phyloP scores from a whole-genome alignment of 257 asterid species.

The Solanum pinnatisectum region DNA sequence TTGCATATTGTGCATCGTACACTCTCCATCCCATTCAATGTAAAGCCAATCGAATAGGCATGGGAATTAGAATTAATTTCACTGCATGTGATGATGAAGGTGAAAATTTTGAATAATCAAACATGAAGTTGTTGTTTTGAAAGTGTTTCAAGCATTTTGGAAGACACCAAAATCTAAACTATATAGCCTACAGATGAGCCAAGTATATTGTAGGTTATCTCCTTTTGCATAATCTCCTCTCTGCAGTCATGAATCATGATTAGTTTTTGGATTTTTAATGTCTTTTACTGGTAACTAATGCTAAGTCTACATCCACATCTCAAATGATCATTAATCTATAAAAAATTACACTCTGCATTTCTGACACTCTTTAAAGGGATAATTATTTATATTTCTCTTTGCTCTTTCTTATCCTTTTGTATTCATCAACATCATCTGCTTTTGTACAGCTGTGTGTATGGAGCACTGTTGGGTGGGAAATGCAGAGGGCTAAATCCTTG shows the following conservation, averaged over 20 bases:
- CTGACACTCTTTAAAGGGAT: background rate
- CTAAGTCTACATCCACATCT: background rate
- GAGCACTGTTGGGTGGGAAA: conserved; percentile 55
- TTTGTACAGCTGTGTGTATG: conserved; percentile 43
- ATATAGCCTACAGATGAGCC: background rate
- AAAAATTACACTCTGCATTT: background rate
- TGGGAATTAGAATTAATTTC: background rate
- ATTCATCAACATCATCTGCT: background rate
- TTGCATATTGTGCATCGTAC: background rate
- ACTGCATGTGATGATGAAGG: background rate
- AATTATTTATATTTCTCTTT: background rate
- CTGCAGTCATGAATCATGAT: background rate
- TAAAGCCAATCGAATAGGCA: background rate
- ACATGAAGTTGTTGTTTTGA: background rate
- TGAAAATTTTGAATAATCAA: background rate
- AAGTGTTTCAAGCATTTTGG: background rate
- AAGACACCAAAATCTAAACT: background rate
- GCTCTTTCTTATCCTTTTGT: background rate
- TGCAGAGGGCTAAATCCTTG: conserved; percentile 28
- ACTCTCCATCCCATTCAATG: background rate
- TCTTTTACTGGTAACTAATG: background rate
- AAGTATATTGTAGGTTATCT: background rate
- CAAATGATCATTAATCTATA: background rate
- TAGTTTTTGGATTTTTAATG: background rate
- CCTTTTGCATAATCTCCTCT: background rate